These are phyloP conservation scores for Lignosus rhinocerotis DNA, from an alignment of 1,284 basidiomycete genomes.

Conservation along the genomic window DNA sequence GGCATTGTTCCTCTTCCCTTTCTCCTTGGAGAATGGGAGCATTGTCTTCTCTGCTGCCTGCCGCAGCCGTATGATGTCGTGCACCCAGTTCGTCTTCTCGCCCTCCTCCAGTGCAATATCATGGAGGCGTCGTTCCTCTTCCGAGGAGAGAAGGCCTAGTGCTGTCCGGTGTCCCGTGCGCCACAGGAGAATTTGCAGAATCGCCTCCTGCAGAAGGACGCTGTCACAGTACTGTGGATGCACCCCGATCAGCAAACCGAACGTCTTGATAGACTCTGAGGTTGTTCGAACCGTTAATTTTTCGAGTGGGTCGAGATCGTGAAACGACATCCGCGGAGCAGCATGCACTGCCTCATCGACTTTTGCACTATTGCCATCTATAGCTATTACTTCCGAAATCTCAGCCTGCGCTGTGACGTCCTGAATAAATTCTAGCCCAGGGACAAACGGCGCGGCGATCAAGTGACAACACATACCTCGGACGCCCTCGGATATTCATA, in stretches of 20 bases:
- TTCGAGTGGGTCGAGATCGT: constrained; percentile 51
- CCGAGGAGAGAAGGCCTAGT: constrained; percentile 44
- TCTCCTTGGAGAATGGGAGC: constrained; percentile 21
- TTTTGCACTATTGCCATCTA: neutral
- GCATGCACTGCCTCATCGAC: neutral
- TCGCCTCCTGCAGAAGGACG: constrained; percentile 66
- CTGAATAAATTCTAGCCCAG: constrained; percentile 3
- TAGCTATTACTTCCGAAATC: neutral
- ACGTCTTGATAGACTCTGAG: constrained; percentile 1
- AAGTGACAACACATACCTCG: constrained; percentile 9
- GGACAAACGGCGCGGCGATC: neutral
- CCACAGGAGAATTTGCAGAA: constrained; percentile 72
- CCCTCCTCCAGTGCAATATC: constrained; percentile 46
- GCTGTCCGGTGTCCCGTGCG: constrained; percentile 55
- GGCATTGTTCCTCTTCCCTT: constrained; percentile 5
- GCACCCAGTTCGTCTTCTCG: constrained; percentile 64
- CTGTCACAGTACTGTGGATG: constrained; percentile 63
- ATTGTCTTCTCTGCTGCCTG: constrained; percentile 27
- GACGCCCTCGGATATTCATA: constrained; percentile 3
- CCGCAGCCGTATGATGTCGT: constrained; percentile 50
- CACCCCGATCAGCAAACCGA: constrained; percentile 9
- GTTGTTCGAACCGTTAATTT: constrained; percentile 52
- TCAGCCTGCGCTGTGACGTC: neutral
- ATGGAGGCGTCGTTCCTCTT: constrained; percentile 58
- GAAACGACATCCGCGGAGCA: constrained; percentile 26